Evolutionary conservation across 768 basidiomycete genomes (phyloP).

Genomic region (Porphyrellus cyaneotinctus): DNA sequence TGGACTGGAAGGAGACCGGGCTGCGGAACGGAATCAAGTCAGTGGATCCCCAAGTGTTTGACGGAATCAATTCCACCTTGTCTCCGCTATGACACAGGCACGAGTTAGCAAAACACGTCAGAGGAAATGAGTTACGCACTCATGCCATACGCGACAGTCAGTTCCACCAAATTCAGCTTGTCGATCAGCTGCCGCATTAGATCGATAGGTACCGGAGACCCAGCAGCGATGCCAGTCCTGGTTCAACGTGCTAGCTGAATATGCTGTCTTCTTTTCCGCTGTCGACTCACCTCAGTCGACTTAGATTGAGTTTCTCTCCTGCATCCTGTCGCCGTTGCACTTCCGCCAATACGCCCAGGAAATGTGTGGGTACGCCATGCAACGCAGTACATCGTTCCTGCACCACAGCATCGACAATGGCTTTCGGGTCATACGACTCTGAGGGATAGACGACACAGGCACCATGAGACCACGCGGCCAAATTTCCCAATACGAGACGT

Average conservation of each 20-base stretch:
- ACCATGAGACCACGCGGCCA: constrained; percentile 73
- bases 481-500: constrained; percentile 80
- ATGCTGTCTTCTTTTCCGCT: no score
- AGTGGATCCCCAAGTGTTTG: not conserved
- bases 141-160: constrained; percentile 85
- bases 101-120: constrained; percentile 2
- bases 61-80: constrained; percentile 40
- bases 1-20: constrained; percentile 82
- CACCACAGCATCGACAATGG: constrained; percentile 67
- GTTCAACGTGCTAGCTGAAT: not conserved
- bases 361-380: constrained; percentile 86
- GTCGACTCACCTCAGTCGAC: constrained; percentile 47
- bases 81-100: constrained; percentile 52
- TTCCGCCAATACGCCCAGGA: constrained; percentile 69
- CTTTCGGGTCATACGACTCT: constrained; percentile 54
- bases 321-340: constrained; percentile 49
- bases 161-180: constrained; percentile 61
- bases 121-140: constrained; percentile 44
- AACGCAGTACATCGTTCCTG: constrained; percentile 71
- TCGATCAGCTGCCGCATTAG: constrained; percentile 70
- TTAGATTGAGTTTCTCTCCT: constrained; percentile 47
- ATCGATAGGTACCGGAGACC: constrained; percentile 73
- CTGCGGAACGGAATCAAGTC: constrained; percentile 33
- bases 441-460: constrained; percentile 75
- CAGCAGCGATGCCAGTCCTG: constrained; percentile 82